phyloP scores from a whole-genome alignment of 2,329 filamentous ascomycete species.

The Fusarium sp. region DNA sequence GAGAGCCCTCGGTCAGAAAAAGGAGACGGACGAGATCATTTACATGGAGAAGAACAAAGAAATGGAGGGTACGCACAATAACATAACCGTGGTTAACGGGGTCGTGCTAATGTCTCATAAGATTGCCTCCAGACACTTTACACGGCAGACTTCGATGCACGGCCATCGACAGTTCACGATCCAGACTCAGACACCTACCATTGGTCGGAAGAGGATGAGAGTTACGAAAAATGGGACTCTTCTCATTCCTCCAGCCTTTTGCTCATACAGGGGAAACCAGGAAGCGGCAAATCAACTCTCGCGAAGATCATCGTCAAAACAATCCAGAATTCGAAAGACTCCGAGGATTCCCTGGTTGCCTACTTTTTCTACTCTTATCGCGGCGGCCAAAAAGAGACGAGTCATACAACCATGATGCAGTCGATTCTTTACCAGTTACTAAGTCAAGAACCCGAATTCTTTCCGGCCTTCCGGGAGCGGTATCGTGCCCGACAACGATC shows the following conservation, averaged over 20 bases:
- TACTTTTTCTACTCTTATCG: conserved; percentile 1
- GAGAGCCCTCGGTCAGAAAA: background rate
- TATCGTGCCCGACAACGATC: background rate
- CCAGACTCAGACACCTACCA: background rate
- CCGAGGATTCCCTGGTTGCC: background rate
- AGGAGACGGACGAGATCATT: background rate
- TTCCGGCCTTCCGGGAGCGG: background rate
- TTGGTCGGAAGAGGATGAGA: background rate
- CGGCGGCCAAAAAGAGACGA: background rate
- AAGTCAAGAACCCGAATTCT: background rate
- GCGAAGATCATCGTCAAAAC: background rate
- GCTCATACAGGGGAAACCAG: background rate
- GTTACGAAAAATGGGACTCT: background rate
- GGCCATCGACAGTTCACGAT: background rate
- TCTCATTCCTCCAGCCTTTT: background rate
- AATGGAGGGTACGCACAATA: background rate
- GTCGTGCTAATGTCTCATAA: background rate
- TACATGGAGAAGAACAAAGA: background rate
- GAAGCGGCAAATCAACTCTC: background rate
- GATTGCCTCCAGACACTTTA: background rate
- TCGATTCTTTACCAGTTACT: background rate
- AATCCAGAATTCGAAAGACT: background rate
- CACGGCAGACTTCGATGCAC: background rate
- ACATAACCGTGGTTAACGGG: background rate
- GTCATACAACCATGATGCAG: background rate